Percentiles rank a stretch among this genome's conserved stretches.
These are phyloP conservation scores for Cercospora sojina DNA, from an alignment of 2,329 filamentous ascomycete species.

Conservation along the genomic window DNA sequence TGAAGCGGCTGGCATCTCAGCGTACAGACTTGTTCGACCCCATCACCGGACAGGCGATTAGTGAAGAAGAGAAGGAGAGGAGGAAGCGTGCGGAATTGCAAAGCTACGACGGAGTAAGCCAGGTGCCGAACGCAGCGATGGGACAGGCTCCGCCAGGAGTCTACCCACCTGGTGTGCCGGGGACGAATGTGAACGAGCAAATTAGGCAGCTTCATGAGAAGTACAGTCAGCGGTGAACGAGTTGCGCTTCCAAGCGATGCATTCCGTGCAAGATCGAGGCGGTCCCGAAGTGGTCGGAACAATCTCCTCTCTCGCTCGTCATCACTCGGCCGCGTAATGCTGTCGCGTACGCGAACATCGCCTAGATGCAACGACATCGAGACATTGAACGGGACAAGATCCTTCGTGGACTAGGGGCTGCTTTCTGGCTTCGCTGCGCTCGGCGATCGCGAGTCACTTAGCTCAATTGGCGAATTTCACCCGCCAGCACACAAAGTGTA, in stretches of 20 bases:
- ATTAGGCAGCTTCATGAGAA: constrained; percentile 37
- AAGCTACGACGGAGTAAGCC: constrained; percentile 59
- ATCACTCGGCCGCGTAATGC: not conserved
- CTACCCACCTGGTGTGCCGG: constrained; percentile 44
- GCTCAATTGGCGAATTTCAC: not conserved
- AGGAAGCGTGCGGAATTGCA: constrained; percentile 71
- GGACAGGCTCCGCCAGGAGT: constrained; percentile 42
- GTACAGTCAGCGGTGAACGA: constrained; percentile 26
- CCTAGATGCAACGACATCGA: not conserved
- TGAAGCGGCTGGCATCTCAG: constrained; percentile 91
- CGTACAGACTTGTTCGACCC: constrained; percentile 83
- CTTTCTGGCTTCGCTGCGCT: not conserved
- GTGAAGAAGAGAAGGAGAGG: constrained; percentile 51
- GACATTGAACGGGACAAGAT: not conserved
- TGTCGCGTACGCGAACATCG: not conserved
- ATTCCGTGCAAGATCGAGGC: not conserved
- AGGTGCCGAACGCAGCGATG: constrained; percentile 44
- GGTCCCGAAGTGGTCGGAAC: not conserved
- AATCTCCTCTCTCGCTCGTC: not conserved
- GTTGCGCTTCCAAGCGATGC: not conserved
- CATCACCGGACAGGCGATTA: constrained; percentile 65
- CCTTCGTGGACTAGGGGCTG: not conserved
- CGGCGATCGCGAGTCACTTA: not conserved
- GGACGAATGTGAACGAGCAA: constrained; percentile 53
- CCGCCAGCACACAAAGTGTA: not conserved